Base-by-base conservation (phyloP, 768 basidiomycete genomes). In the Leccinum olivaceopallidum region DNA sequence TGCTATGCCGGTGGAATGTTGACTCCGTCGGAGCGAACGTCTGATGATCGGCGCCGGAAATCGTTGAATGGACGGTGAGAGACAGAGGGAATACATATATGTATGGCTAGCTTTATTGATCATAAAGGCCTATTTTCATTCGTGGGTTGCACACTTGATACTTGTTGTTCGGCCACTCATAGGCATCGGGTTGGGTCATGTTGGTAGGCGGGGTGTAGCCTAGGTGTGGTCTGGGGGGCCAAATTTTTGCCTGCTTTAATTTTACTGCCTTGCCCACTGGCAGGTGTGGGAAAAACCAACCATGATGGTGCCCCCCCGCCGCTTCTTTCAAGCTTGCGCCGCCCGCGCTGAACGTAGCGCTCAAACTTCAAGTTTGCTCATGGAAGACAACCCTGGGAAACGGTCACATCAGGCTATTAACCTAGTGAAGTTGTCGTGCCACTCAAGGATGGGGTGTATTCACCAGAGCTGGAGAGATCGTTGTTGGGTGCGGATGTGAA, bases 401-500 rank as follows among this genome's bases (percentile, higher is more conserved):
- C 4, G 30, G 58, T 18, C 9, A 60, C 9, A 60, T 47, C 59
- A 28, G 3, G 34, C 10, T 22, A 47, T 58, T 39, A 0, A 1
- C 20, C 9, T 4, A 28, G 48, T 24, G 47, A 30, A 48, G 37
- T 16, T n/a, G n/a, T n/a, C n/a, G 62, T 87, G 7, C 86, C 86
- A 0, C 71, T 87, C 22, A 85, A 84, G 57, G 84, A 87, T 64
- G 83, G 83, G 0, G 78, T 86, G 0, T 77, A 73, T 44, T 85
- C 84, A 0, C 63, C 79, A 0, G 78, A 79, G 16, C 69, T 81
- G 30, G 86, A 87, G 63, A 77, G 76, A 56, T 75, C 80, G 0
- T 70, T 88, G 22, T 75, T 87, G 5, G 86, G 86, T 8, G 86
- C 86, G 0, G 82, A 85, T 50, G 80, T 87, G 28, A 79, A 76